A percentile compares a stretch with the other conserved stretches of the same genome.
Evolutionary conservation across 768 basidiomycete species (phyloP).

Genomic region (Boletus coccyginus): DNA sequence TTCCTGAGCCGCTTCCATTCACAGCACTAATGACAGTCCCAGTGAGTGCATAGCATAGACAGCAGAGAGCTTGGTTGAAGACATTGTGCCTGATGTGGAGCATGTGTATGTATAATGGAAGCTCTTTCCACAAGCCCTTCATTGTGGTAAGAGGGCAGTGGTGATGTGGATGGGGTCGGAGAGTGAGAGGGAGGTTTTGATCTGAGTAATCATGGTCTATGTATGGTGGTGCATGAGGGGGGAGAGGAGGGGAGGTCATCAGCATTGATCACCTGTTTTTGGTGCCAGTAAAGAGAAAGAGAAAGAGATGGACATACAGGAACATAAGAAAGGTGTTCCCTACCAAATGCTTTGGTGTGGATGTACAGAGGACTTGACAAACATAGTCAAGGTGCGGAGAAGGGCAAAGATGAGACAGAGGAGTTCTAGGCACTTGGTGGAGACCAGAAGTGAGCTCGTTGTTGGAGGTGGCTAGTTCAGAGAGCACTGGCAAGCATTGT

Average conservation of each 20-base stretch:
- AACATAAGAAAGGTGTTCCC: conserved; percentile 30
- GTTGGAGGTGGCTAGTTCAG: conserved; percentile 32
- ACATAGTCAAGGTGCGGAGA: conserved; percentile 29
- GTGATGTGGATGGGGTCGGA: too few relatives aligned
- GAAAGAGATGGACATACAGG: conserved; percentile 18
- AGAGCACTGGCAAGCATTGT: conserved; percentile 21
- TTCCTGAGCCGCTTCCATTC: too few relatives aligned
- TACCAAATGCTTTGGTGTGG: conserved; percentile 27
- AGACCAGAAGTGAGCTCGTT: conserved; percentile 33
- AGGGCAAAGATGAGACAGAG: conserved; percentile 31
- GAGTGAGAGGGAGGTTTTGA: conserved; percentile 13
- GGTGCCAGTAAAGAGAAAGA: too few relatives aligned
- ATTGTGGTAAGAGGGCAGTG: too few relatives aligned
- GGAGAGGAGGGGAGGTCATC: too few relatives aligned
- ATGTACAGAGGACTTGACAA: conserved; percentile 16
- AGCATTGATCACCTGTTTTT: too few relatives aligned
- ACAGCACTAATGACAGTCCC: too few relatives aligned
- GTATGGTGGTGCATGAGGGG: too few relatives aligned
- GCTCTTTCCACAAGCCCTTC: conserved; percentile 34
- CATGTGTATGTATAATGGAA: conserved; percentile 29
- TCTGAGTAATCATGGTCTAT: conserved; percentile 24
- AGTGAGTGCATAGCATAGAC: too few relatives aligned
- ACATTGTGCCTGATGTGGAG: too few relatives aligned
- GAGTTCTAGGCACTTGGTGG: conserved; percentile 32
- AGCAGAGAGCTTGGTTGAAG: too few relatives aligned